phyloP scores from a whole-genome alignment of 176 grass and related monocot genomes.

The Eleusine indica region DNA sequence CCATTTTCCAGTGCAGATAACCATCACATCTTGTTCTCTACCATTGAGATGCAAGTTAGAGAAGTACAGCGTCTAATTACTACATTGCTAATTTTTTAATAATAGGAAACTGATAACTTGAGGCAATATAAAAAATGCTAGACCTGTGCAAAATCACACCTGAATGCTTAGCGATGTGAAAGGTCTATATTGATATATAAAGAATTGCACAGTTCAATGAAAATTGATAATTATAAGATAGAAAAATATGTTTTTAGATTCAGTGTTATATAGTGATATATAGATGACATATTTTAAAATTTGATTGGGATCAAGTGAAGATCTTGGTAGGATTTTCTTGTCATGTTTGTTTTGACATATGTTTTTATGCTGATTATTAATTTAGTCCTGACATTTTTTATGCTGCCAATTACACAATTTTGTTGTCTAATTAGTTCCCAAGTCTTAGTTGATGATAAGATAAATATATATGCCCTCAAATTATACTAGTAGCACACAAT shows the following conservation, averaged over 20 bases:
- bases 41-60: constrained; percentile 19
- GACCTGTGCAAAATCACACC: constrained; percentile 7
- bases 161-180: neutral
- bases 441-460: too few species aligned
- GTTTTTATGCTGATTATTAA: neutral
- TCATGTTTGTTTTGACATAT: neutral
- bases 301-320: neutral
- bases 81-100: neutral
- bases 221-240: neutral
- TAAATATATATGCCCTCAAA: too few species aligned
- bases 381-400: neutral
- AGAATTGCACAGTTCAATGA: neutral
- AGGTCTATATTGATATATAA: neutral
- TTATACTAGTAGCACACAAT: too few species aligned
- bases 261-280: neutral
- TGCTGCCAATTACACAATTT: neutral
- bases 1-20: constrained; percentile 20
- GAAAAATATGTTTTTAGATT: neutral
- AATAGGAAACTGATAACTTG: neutral
- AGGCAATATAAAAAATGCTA: constrained; percentile 8
- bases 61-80: constrained; percentile 16
- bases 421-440: neutral
- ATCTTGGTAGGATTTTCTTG: neutral
- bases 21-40: constrained; percentile 24
- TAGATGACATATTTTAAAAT: neutral